phyloP scores from a whole-genome alignment of 2,329 filamentous ascomycete species.

The Verticillium albo-atrum region DNA sequence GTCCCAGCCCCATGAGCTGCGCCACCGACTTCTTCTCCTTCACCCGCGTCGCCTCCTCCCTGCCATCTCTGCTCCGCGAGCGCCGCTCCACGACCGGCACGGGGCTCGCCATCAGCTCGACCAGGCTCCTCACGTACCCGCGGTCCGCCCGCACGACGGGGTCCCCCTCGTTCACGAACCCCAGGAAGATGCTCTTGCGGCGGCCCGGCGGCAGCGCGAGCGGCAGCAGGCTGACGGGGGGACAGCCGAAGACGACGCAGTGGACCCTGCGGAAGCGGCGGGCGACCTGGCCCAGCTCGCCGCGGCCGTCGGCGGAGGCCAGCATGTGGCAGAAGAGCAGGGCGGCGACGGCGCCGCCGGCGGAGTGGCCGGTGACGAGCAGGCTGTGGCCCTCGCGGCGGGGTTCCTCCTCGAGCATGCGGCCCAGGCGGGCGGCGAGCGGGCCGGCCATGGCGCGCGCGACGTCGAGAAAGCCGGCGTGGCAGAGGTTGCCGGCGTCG shows the following conservation, averaged over 20 bases:
- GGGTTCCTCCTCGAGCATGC: conserved; percentile 69
- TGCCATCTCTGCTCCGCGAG: background rate
- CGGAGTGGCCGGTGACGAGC: conserved; percentile 81
- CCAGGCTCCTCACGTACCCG: conserved; percentile 66
- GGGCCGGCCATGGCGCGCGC: conserved; percentile 71
- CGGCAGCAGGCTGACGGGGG: conserved; percentile 69
- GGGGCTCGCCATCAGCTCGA: conserved; percentile 65
- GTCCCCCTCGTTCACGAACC: conserved; percentile 83
- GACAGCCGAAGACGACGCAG: conserved; percentile 82
- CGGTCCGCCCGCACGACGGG: conserved; percentile 74
- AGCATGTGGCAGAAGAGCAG: conserved; percentile 83
- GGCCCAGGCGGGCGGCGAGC: conserved; percentile 65
- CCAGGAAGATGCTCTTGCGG: conserved; percentile 69
- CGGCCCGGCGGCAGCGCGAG: conserved; percentile 52
- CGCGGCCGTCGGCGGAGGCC: conserved; percentile 45
- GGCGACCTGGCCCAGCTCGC: conserved; percentile 66
- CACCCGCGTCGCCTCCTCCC: background rate
- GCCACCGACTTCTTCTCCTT: conserved; percentile 1
- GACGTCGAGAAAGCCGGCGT: conserved; percentile 73
- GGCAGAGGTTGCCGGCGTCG: conserved; percentile 71
- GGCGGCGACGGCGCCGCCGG: conserved; percentile 77
- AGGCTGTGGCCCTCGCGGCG: conserved; percentile 62
- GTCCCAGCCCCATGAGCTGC: conserved; percentile 2
- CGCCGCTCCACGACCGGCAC: conserved; percentile 31
- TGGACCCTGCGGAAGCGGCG: conserved; percentile 73